Percentiles rank a stretch among this genome's conserved stretches.
These are phyloP conservation scores for Brassica hybrid DNA, from an alignment of 441 rosid species.

Conservation along the genomic window DNA sequence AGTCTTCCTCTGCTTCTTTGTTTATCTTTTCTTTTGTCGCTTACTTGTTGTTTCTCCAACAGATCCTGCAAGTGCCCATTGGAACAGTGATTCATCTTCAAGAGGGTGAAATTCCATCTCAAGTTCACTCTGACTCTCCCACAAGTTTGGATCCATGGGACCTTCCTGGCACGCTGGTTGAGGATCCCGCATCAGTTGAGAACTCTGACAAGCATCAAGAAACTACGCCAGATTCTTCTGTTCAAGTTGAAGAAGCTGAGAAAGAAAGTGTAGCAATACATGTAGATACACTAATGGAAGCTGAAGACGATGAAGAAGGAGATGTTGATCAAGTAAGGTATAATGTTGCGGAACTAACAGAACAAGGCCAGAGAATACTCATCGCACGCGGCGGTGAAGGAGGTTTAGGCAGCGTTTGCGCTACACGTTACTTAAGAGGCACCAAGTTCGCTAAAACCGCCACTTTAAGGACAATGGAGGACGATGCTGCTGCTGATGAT, in stretches of 20 bases:
- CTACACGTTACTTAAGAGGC: slow-evolving; percentile 48
- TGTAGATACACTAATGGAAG: slow-evolving; percentile 23
- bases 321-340: slow-evolving; percentile 49
- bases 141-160: slow-evolving; percentile 84
- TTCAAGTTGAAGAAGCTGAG: slow-evolving; percentile 17
- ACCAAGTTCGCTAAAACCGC: slow-evolving; percentile 43
- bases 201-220: slow-evolving; percentile 22
- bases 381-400: slow-evolving; percentile 87
- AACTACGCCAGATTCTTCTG: slow-evolving; percentile 17
- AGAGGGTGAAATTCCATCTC: slow-evolving; percentile 66
- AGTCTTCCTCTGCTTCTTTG: no score
- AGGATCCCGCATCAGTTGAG: slow-evolving; percentile 40
- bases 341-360: slow-evolving; percentile 75
- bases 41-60: no score
- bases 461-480: slow-evolving; percentile 29
- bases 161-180: slow-evolving; percentile 70
- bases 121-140: slow-evolving; percentile 46
- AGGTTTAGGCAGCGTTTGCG: slow-evolving; percentile 68
- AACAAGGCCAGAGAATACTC: slow-evolving; percentile 63
- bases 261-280: slow-evolving; percentile 9
- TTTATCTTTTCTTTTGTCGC: no score
- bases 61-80: slow-evolving; percentile 70
- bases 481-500: slow-evolving; percentile 32
- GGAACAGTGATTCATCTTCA: slow-evolving; percentile 89
- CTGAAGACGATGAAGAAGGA: slow-evolving; percentile 34